Percentiles rank a stretch among this genome's conserved stretches.
Conservation (phyloP, 177 flowering plant species). For the Vitis hybrid region DNA sequence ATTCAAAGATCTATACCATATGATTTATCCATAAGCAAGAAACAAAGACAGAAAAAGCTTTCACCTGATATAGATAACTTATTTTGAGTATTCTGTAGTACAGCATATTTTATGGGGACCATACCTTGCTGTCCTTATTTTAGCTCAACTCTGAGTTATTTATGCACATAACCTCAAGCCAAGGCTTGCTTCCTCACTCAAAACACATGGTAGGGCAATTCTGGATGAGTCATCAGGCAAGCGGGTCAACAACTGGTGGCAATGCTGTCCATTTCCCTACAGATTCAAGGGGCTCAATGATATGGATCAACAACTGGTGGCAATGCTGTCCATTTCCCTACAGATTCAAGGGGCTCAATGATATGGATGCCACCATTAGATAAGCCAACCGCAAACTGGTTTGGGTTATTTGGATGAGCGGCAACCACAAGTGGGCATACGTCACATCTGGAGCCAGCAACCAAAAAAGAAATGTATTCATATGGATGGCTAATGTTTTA, state of each 20-base stretch:
- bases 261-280: slow-evolving; percentile 15
- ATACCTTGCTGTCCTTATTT: too few species aligned
- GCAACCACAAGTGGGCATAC: slow-evolving; percentile 23
- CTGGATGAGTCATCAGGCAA: too few species aligned
- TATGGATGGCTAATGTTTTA: neutral
- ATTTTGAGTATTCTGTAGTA: too few species aligned
- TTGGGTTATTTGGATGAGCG: slow-evolving; percentile 26
- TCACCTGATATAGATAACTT: too few species aligned
- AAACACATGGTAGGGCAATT: neutral
- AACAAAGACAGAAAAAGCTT: too few species aligned
- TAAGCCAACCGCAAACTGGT: slow-evolving; percentile 25
- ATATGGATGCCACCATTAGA: slow-evolving; percentile 22
- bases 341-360: slow-evolving; percentile 20
- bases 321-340: slow-evolving; percentile 14
- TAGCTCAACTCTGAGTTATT: too few species aligned
- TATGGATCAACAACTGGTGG: slow-evolving; percentile 9
- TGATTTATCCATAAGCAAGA: too few species aligned
- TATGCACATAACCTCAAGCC: too few species aligned
- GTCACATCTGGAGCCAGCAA: slow-evolving; percentile 3
- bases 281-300: slow-evolving; percentile 22
- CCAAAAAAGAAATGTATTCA: neutral
- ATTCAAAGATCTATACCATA: too few species aligned
- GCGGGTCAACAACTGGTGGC: slow-evolving; percentile 2
- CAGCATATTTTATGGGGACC: too few species aligned
- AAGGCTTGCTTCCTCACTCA: too few species aligned